Evolutionary conservation across 2,329 filamentous ascomycete species (phyloP), one percentile per base, ranked within the genome.

Genomic region (Sporothrix dimorphospora): DNA sequence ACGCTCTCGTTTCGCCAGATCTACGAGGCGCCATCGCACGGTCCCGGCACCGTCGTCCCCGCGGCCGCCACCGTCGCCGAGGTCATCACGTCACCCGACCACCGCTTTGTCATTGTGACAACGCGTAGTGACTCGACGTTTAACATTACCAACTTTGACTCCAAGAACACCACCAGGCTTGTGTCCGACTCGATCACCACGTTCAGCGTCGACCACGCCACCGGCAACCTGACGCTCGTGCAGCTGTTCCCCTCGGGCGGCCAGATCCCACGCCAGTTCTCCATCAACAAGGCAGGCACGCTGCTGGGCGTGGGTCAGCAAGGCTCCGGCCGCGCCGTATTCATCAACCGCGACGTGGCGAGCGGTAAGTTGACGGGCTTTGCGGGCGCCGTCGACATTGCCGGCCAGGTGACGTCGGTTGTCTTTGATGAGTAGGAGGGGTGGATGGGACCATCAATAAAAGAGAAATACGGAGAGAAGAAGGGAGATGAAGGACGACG

Each of bases 261-360:
- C 2, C 79, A 81, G 8, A 86, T 85, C 71, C 92, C 92, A 0
- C 85, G 92, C 27, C 90, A 91, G 53, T 91, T 93, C 79, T 86
- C 85, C 68, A 81, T 93, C 72, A 94, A 91, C 79, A 85, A 84
- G 74, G 86, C 85, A 12, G 92, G 91, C 0, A 85, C 85, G 71
- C 80, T 91, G 72, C 81, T 93, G 3, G 91, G 90, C 1, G 87
- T 93, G 38, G 91, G 86, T 0, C 83, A 92, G 75, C 90, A 94
- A 80, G 80, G 81, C 19, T 88, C 88, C 68, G 82, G 84, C 42
- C 87, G 85, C 40, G 87, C 93, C 1, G 87, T 86, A 7, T 80
- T 94, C 67, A 86, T 92, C 65, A 79, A 82, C 76, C 84, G 92
- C 6, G 85, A 94, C 79, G 81, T 85, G 1, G 74, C 78, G 71